These are phyloP conservation scores for Marsdenia floribunda DNA, from an alignment of 257 asterid genomes.

Conservation along the genomic window DNA sequence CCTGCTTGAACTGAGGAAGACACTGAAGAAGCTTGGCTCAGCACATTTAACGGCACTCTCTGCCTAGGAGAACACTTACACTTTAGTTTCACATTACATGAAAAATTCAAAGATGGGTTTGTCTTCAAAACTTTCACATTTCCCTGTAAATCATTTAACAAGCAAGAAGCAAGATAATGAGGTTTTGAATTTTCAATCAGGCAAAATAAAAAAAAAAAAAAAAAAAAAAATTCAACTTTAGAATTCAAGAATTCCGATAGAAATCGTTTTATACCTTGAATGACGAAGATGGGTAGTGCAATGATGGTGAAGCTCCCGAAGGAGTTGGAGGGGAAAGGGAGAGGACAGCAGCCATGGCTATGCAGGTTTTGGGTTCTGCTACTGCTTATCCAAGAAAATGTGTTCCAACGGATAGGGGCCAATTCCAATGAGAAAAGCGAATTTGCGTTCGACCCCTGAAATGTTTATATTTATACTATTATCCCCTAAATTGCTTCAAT, in stretches of 20 bases:
- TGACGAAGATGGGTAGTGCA: slow-evolving; percentile 30
- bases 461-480: background rate
- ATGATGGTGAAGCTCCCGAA: slow-evolving; percentile 18
- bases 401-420: slow-evolving; percentile 23
- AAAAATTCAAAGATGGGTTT: slow-evolving; percentile 32
- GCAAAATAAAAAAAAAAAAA: background rate
- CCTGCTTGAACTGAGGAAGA: slow-evolving; percentile 18
- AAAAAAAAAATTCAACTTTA: too few relatives aligned
- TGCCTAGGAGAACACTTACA: slow-evolving; percentile 15
- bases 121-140: slow-evolving; percentile 42
- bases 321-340: slow-evolving; percentile 39
- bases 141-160: slow-evolving; percentile 42
- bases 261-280: slow-evolving; percentile 50
- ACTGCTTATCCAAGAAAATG: slow-evolving; percentile 1
- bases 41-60: slow-evolving; percentile 28
- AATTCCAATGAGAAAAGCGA: background rate
- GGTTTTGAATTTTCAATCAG: background rate
- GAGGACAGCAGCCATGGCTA: slow-evolving; percentile 57
- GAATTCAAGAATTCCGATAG: slow-evolving; percentile 2
- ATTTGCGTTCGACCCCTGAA: slow-evolving; percentile 4
- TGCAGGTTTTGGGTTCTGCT: slow-evolving; percentile 9
- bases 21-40: slow-evolving; percentile 20
- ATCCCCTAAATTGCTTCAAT: background rate
- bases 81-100: slow-evolving; percentile 29
- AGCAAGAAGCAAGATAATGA: slow-evolving; percentile 5